Base-by-base conservation (phyloP, 2,329 filamentous ascomycete species). In the Didymella pinodella region DNA sequence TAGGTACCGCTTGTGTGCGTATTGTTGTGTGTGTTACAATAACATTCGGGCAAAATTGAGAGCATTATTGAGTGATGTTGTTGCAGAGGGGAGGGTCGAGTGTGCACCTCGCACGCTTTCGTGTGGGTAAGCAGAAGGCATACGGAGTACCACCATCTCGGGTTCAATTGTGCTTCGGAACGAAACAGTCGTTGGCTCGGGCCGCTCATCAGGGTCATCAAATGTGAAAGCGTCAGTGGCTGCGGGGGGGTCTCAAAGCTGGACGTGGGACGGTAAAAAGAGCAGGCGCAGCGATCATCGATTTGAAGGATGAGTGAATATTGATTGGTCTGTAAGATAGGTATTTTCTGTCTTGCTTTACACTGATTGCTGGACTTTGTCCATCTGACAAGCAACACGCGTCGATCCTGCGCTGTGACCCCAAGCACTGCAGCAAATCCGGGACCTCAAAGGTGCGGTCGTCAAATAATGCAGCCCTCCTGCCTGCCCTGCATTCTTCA, bases 1-100 rank as follows among this genome's bases (percentile, higher is more conserved):
- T 58, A 58, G 49, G 48, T 58, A 52, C 55, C 18, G 31, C 16
- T 38, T 48, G 44, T 38, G 50, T 53, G 26, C 28, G 28, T 50
- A n/a, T 14, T 25, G 20, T 11, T 49, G 31, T 54, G 46, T 49
- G 48, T 51, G 47, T 41, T 48, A 43, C 4, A 36, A n/a, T 3
- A 16, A n/a, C 6, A 3, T n/a, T 36, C n/a, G 32, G 7, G 32
- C 16, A 16, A 8, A 16, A 14, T n/a, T 2, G 32, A 16, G 6
- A 36, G 16, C 16, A 36, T 16, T n/a, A 8, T n/a, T 36, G 7
- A 14, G 7, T 16, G n/a, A 3, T 36, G 32, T 36, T 25, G 14
- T 26, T 22, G 20, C 6, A 40, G 18, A 18, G 3, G n/a, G 16
- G 7, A 8, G 34, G 2, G 36, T 5, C 8, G 36, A 40, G 8